phyloP scores from a whole-genome alignment of 1,284 basidiomycete genomes.

The Amylostereum chailletii region DNA sequence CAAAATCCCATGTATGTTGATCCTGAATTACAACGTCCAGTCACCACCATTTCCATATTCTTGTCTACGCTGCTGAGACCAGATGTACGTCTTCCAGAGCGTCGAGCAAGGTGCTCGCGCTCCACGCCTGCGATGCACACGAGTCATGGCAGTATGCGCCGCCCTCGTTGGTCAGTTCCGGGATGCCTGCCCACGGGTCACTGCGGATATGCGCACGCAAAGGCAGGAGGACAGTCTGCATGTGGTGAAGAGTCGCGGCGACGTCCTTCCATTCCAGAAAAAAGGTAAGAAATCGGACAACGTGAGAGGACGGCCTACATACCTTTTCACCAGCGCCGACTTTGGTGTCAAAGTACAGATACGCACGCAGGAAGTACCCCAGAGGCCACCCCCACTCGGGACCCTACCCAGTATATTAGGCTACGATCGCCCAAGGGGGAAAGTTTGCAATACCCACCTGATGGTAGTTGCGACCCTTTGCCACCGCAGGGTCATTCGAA shows the following conservation, averaged over 20 bases:
- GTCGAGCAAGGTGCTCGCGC: conserved; percentile 80
- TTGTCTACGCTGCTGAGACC: conserved; percentile 7
- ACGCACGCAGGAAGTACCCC: conserved; percentile 93
- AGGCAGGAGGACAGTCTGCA: conserved; percentile 65
- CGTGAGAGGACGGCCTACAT: conserved; percentile 18
- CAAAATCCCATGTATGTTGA: too few species aligned
- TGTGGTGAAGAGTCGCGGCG: conserved; percentile 68
- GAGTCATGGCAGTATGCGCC: conserved; percentile 80
- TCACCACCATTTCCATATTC: too few species aligned
- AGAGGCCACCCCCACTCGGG: conserved; percentile 93
- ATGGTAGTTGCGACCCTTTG: conserved; percentile 89
- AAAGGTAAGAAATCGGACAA: not conserved
- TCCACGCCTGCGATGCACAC: conserved; percentile 91
- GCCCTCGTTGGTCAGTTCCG: conserved; percentile 84
- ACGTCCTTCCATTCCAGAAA: conserved; percentile 38
- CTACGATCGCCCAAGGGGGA: conserved; percentile 8
- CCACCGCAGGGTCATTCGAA: conserved; percentile 68
- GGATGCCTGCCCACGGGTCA: conserved; percentile 86
- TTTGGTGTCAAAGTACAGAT: conserved; percentile 73
- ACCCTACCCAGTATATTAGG: conserved; percentile 34
- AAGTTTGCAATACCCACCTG: conserved; percentile 39
- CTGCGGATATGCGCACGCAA: conserved; percentile 66
- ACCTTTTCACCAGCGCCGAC: conserved; percentile 60
- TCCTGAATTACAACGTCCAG: too few species aligned
- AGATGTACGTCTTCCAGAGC: conserved; percentile 71